Percentiles rank a stretch among this genome's conserved stretches.
Conservation (phyloP, 2,329 filamentous ascomycete genomes). For the Fusarium abutilonis region DNA sequence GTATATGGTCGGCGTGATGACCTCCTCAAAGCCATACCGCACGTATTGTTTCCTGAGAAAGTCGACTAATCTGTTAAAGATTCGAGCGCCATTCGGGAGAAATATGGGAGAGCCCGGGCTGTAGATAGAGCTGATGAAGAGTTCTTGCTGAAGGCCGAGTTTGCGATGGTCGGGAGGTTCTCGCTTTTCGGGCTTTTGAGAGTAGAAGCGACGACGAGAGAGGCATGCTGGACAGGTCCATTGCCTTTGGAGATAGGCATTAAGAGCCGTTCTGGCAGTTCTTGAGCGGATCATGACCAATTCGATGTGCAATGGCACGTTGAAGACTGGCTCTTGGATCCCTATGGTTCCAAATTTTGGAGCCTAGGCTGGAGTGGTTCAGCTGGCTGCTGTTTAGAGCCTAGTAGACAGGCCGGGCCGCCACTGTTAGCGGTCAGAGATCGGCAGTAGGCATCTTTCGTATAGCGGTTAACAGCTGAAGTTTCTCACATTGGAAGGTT, state of each 20-base stretch:
- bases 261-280: slow-evolving; percentile 32
- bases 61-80: slow-evolving; percentile 84
- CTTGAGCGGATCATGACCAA: slow-evolving; percentile 48
- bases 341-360: slow-evolving; percentile 20
- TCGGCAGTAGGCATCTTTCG: slow-evolving; percentile 12
- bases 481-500: neutral
- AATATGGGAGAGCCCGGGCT: slow-evolving; percentile 89
- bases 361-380: slow-evolving; percentile 4
- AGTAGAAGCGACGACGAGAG: slow-evolving; percentile 46
- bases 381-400: slow-evolving; percentile 43
- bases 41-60: slow-evolving; percentile 87
- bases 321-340: slow-evolving; percentile 1
- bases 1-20: slow-evolving; percentile 90
- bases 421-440: slow-evolving; percentile 34
- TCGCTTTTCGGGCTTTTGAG: slow-evolving; percentile 44
- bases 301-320: slow-evolving; percentile 29
- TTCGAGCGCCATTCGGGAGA: slow-evolving; percentile 79
- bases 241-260: slow-evolving; percentile 31
- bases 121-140: slow-evolving; percentile 82
- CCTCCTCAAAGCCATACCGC: slow-evolving; percentile 86
- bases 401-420: slow-evolving; percentile 39
- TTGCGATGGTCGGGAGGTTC: slow-evolving; percentile 66
- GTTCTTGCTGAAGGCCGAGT: slow-evolving; percentile 72
- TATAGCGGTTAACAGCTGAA: slow-evolving; percentile 27
- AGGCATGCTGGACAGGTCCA: slow-evolving; percentile 50